Conservation (phyloP, 306 rosid genomes). For the Astragalus glycyphyllos region DNA sequence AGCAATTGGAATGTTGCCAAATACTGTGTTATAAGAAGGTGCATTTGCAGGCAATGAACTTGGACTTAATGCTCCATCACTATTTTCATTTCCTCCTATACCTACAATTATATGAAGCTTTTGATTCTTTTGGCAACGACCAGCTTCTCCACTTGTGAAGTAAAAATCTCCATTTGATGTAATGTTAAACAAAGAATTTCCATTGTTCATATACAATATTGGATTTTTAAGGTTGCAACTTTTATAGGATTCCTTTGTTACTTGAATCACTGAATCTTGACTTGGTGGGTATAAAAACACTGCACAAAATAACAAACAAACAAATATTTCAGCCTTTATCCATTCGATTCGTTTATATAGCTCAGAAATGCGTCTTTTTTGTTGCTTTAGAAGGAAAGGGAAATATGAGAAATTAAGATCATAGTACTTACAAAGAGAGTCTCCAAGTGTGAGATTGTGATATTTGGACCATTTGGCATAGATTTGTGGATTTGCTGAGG, state of each 20-base stretch:
- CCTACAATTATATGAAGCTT: conserved; percentile 68
- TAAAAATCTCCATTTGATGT: conserved; percentile 67
- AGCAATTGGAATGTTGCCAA: conserved; percentile 74
- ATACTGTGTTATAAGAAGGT: conserved; percentile 77
- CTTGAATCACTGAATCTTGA: conserved; percentile 93
- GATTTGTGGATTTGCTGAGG: conserved; percentile 66
- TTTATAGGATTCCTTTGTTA: conserved; percentile 61
- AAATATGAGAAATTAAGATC: neutral
- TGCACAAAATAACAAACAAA: conserved; percentile 30
- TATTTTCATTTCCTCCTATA: conserved; percentile 34
- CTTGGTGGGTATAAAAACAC: conserved; percentile 97
- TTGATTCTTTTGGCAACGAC: conserved; percentile 76
- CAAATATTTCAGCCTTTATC: too few species aligned
- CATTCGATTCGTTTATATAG: too few species aligned
- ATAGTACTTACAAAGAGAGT: conserved; percentile 83
- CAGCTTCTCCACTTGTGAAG: conserved; percentile 78
- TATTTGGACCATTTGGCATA: conserved; percentile 79
- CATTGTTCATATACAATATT: conserved; percentile 73
- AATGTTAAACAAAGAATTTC: conserved; percentile 85
- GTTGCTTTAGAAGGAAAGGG: too few species aligned
- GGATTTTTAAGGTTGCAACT: conserved; percentile 83
- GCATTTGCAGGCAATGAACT: conserved; percentile 59
- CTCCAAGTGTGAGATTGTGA: conserved; percentile 72
- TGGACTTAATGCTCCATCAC: conserved; percentile 52
- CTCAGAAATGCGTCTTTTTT: neutral